Base-by-base conservation (phyloP, 2,329 filamentous ascomycete species). In the Aspergillus phoenicis region DNA sequence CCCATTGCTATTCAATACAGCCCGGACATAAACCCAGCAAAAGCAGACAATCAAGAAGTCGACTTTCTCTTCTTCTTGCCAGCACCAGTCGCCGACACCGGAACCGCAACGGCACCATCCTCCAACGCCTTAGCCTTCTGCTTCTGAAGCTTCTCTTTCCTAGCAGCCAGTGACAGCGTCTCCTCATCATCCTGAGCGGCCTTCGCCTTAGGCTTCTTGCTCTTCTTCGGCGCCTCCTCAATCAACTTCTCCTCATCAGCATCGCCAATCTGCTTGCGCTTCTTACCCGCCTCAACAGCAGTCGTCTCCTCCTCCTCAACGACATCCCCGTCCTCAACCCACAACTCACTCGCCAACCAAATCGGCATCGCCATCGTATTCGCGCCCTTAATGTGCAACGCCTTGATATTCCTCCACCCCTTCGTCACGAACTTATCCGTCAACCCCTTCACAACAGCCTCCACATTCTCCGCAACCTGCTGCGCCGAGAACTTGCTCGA, bases 321-420 rank as follows among this genome's bases (percentile, higher is more conserved):
- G 6, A 97, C 87, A 71, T 91, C 88, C 63, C 87, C 84, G 62
- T 89, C 86, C 66, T 95, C 91, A 15, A 89, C 78, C 93, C 95
- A 99, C 65, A 99, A 83, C 83, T 97, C 93, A 68, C 93, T 89
- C 4, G 94, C 91, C 73, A 97, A 81, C 91, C 93, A 99, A 73
- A 99, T 88, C n/a, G 95, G 95, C 71, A 99, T 83, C 8, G 94
- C 90, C 63, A 89, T 89, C 4, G 94, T 97, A 72, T 91, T 88
- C 28, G 91, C 89, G 3, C 92, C 91, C 84, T 98, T 99, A 82
- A 99, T 84, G 77, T 96, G 93, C 63, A 99, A 81, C 64, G 87
- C 86, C 77, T 89, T 89, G 65, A 98, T 85, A 75, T 94, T 95
- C 71, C 86, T 87, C 93, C 93, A 97, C 71, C 93, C 89, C 75